Conservation (phyloP, 345 rosid genomes). For the Angophora floribunda region DNA sequence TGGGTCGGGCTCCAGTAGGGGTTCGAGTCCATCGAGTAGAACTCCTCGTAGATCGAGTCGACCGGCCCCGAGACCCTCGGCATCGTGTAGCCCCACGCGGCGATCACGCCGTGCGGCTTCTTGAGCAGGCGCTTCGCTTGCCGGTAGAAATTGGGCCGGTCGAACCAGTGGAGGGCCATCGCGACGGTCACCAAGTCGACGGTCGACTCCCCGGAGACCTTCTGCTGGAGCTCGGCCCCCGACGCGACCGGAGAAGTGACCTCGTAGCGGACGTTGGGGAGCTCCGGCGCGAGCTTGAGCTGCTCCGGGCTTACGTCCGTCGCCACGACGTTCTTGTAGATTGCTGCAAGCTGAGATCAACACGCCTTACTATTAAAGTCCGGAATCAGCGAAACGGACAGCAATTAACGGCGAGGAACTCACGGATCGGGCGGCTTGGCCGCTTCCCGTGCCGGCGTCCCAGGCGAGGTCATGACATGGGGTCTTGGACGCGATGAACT, state of each 20-base stretch:
- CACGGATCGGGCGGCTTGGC: slow-evolving; percentile 80
- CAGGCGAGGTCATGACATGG: slow-evolving; percentile 57
- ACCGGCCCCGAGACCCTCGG: slow-evolving; percentile 47
- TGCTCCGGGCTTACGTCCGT: slow-evolving; percentile 79
- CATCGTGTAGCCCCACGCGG: slow-evolving; percentile 75
- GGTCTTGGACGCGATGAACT: slow-evolving; percentile 65
- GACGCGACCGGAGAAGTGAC: slow-evolving; percentile 47
- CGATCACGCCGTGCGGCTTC: slow-evolving; percentile 67
- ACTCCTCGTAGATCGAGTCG: slow-evolving; percentile 37
- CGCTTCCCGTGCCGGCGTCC: slow-evolving; percentile 90
- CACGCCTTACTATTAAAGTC: not conserved
- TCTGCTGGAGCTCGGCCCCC: slow-evolving; percentile 18
- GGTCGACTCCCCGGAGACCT: slow-evolving; percentile 28
- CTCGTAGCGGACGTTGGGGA: slow-evolving; percentile 48
- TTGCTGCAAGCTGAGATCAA: slow-evolving; percentile 40
- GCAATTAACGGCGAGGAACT: not conserved
- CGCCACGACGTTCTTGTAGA: slow-evolving; percentile 61
- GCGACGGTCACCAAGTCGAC: slow-evolving; percentile 62
- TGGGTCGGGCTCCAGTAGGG: slow-evolving; percentile 58
- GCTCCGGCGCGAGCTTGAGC: slow-evolving; percentile 46
- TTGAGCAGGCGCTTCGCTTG: slow-evolving; percentile 57
- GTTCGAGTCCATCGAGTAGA: slow-evolving; percentile 22
- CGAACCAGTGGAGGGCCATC: slow-evolving; percentile 84
- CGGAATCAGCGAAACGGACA: not conserved
- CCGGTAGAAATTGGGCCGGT: slow-evolving; percentile 38